Evolutionary conservation across 2,329 filamentous ascomycete species (phyloP).

Genomic region (Monosporascus cannonballus): DNA sequence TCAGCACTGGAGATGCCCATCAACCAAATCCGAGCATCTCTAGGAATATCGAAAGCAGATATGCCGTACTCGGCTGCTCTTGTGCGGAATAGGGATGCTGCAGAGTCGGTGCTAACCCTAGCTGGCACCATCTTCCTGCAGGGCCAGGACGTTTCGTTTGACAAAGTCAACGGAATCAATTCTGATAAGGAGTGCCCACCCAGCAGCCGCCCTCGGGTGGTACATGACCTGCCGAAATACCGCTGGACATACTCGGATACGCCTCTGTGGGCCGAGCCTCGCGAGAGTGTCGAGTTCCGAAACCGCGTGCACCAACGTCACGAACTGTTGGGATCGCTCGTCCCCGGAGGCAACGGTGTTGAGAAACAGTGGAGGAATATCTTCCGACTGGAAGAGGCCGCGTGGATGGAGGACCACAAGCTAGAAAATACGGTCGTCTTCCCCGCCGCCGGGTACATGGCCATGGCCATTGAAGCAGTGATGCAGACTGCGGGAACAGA

Average conservation of each 20-base stretch:
- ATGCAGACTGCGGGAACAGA: neutral
- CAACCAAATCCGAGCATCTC: neutral
- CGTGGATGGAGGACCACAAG: neutral
- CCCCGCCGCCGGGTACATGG: conserved; percentile 1
- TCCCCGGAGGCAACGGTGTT: neutral
- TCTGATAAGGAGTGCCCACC: neutral
- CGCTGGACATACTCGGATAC: neutral
- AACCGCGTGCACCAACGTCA: neutral
- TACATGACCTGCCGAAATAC: neutral
- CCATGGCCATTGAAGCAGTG: conserved; percentile 1
- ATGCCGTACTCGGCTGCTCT: conserved; percentile 2
- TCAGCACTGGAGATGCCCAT: conserved; percentile 1
- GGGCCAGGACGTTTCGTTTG: neutral
- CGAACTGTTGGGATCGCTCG: neutral
- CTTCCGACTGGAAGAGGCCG: neutral
- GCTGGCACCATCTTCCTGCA: neutral
- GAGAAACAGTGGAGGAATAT: neutral
- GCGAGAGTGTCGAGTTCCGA: neutral
- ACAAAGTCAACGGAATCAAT: neutral
- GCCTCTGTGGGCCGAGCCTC: neutral
- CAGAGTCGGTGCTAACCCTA: neutral
- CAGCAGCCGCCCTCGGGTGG: neutral
- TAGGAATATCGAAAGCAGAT: neutral
- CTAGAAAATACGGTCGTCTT: neutral
- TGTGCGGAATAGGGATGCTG: neutral